A percentile compares a stretch with the other conserved stretches of the same genome.
Conservation (phyloP, 495 filamentous ascomycete genomes). For the Aspergillus haitiensis region DNA sequence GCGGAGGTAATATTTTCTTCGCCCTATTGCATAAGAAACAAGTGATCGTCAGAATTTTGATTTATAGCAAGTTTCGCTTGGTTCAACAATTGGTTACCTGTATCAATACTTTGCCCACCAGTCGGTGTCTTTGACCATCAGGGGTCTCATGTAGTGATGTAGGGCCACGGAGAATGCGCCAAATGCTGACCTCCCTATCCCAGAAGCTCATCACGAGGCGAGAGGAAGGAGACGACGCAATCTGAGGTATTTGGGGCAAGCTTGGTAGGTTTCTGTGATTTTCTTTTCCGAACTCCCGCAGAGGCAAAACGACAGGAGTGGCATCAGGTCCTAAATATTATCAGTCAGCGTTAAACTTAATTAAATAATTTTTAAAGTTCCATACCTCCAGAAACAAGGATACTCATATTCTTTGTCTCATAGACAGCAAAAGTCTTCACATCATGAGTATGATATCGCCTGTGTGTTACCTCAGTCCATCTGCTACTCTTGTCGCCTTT, state of each 20-base stretch:
- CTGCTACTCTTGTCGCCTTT: conserved; percentile 57
- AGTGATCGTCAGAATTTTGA: neutral
- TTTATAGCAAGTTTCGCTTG: neutral
- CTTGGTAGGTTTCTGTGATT: conserved; percentile 73
- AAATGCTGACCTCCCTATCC: conserved; percentile 84
- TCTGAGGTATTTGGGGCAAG: conserved; percentile 72
- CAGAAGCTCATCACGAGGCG: conserved; percentile 88
- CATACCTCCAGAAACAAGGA: conserved; percentile 88
- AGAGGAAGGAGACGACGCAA: conserved; percentile 67
- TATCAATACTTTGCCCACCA: conserved; percentile 71
- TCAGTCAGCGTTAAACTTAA: conserved; percentile 35
- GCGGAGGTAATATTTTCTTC: conserved; percentile 88
- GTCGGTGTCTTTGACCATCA: conserved; percentile 50
- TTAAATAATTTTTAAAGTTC: neutral
- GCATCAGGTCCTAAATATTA: conserved; percentile 72
- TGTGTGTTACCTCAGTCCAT: conserved; percentile 84
- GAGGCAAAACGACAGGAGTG: conserved; percentile 73
- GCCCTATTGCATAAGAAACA: conserved; percentile 45
- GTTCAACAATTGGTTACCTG: conserved; percentile 36
- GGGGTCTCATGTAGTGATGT: conserved; percentile 44
- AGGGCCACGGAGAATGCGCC: conserved; percentile 58
- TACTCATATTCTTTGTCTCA: conserved; percentile 77
- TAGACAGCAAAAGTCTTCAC: conserved; percentile 93
- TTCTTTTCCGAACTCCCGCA: conserved; percentile 78
- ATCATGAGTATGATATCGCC: conserved; percentile 85